Conservation (phyloP, 2,329 filamentous ascomycete genomes). For the Colletotrichum theobromicola region DNA sequence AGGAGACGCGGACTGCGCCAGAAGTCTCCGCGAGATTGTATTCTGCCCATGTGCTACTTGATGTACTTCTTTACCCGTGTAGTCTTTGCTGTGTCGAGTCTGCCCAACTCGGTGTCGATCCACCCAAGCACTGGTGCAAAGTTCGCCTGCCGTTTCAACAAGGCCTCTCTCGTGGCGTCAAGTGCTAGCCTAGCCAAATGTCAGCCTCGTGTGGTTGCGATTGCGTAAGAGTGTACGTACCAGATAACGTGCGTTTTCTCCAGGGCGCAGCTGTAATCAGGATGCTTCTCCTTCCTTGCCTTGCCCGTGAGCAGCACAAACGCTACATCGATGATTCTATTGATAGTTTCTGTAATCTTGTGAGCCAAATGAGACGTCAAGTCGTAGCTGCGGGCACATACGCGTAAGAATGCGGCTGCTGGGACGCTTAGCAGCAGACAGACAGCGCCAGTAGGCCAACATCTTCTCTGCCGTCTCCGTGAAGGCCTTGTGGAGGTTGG, state of each 20-base stretch:
- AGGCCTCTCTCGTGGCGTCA: neutral
- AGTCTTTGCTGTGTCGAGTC: slow-evolving; percentile 5
- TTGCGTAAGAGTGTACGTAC: slow-evolving; percentile 47
- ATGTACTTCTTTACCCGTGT: neutral
- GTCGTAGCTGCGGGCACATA: slow-evolving; percentile 40
- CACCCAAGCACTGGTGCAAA: slow-evolving; percentile 11
- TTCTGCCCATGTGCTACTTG: neutral
- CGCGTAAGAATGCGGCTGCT: slow-evolving; percentile 65
- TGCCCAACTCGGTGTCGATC: slow-evolving; percentile 2
- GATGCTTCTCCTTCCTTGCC: slow-evolving; percentile 47
- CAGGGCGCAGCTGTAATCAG: slow-evolving; percentile 63
- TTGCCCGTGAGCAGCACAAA: slow-evolving; percentile 67
- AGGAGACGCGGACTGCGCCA: neutral
- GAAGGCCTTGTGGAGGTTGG: slow-evolving; percentile 80
- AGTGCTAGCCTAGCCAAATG: slow-evolving; percentile 8
- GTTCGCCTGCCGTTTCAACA: slow-evolving; percentile 9
- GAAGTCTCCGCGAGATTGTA: neutral
- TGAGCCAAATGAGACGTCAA: neutral
- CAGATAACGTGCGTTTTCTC: slow-evolving; percentile 64
- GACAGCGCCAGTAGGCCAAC: slow-evolving; percentile 64
- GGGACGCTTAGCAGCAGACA: slow-evolving; percentile 64
- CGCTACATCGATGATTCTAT: slow-evolving; percentile 69
- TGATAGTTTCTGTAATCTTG: slow-evolving; percentile 60
- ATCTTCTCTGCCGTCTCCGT: slow-evolving; percentile 79
- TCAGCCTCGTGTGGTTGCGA: neutral